phyloP scores from a whole-genome alignment of 805 yeast genomes.

The Priceomyces haplophilus region DNA sequence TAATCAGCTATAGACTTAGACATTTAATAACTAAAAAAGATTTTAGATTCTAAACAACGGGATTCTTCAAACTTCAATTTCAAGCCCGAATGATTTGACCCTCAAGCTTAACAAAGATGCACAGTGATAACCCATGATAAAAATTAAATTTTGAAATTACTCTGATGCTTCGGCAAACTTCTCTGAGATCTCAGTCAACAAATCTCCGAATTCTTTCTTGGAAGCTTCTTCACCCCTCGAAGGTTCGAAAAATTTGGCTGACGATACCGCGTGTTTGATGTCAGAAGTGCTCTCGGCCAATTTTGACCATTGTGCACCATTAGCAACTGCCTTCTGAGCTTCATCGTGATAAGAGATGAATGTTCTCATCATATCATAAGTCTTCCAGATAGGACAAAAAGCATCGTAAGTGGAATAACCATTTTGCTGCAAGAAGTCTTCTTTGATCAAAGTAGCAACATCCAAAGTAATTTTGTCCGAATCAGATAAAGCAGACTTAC shows the following conservation, averaged over 20 bases:
- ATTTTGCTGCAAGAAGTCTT: constrained; percentile 98
- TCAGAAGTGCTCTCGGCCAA: constrained; percentile 85
- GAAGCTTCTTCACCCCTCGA: constrained; percentile 81
- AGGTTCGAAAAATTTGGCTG: constrained; percentile 96
- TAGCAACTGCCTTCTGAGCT: constrained; percentile 94
- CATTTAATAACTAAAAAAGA: neutral
- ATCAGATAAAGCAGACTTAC: constrained; percentile 96
- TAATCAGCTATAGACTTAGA: neutral
- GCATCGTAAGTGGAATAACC: constrained; percentile 98
- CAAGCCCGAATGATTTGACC: neutral
- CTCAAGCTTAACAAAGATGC: neutral
- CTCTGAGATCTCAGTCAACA: constrained; percentile 74
- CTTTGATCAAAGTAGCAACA: constrained; percentile 87
- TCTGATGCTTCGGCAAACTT: constrained; percentile 95
- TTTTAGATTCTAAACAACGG: neutral
- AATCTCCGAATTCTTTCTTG: constrained; percentile 70
- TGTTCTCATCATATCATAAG: constrained; percentile 95
- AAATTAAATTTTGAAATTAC: constrained; percentile 31
- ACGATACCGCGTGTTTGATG: constrained; percentile 88
- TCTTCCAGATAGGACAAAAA: constrained; percentile 99
- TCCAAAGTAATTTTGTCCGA: constrained; percentile 95
- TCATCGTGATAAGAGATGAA: constrained; percentile 90
- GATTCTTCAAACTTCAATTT: neutral
- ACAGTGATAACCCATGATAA: neutral
- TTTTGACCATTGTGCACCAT: constrained; percentile 94